A percentile compares a stretch with the other conserved stretches of the same genome.
Conservation (phyloP, 2,329 filamentous ascomycete species). For the Akanthomyces dipterigenus region DNA sequence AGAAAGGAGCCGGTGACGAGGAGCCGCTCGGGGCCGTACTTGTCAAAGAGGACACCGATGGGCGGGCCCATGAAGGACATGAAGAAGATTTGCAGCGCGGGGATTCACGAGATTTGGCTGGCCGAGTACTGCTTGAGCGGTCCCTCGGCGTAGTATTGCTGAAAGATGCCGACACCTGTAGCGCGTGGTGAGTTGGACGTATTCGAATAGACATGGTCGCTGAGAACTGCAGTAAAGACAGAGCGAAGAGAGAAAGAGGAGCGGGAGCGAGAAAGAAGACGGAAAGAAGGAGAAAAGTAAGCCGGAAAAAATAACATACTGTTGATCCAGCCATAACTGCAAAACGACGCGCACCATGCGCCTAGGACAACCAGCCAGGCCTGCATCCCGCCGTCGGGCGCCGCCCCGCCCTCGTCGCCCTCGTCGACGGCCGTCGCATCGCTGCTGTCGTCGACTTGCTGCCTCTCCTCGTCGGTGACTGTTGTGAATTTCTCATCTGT, state of each 20-base stretch:
- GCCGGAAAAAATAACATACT: no score
- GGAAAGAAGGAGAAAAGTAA: background rate
- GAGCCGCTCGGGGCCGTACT: conserved; percentile 49
- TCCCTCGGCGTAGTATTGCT: conserved; percentile 44
- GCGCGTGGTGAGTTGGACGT: background rate
- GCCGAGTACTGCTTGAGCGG: conserved; percentile 38
- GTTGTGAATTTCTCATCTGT: background rate
- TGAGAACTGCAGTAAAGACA: background rate
- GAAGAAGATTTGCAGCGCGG: conserved; percentile 44
- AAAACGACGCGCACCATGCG: conserved; percentile 27
- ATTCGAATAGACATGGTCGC: background rate
- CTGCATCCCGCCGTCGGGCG: conserved; percentile 8
- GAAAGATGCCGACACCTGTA: conserved; percentile 38
- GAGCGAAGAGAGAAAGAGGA: background rate
- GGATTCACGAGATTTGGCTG: conserved; percentile 49
- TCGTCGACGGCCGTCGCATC: conserved; percentile 5
- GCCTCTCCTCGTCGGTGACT: conserved; percentile 1
- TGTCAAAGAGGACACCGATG: conserved; percentile 53
- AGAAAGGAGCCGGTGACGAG: conserved; percentile 42
- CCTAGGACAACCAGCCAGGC: conserved; percentile 26
- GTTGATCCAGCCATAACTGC: conserved; percentile 27
- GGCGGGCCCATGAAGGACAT: conserved; percentile 44
- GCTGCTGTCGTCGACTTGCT: conserved; percentile 3
- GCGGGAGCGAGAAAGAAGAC: no score
- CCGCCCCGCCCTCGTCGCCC: background rate